These are phyloP conservation scores for Murraya koenigii DNA, from an alignment of 345 rosid genomes.

Conservation along the genomic window DNA sequence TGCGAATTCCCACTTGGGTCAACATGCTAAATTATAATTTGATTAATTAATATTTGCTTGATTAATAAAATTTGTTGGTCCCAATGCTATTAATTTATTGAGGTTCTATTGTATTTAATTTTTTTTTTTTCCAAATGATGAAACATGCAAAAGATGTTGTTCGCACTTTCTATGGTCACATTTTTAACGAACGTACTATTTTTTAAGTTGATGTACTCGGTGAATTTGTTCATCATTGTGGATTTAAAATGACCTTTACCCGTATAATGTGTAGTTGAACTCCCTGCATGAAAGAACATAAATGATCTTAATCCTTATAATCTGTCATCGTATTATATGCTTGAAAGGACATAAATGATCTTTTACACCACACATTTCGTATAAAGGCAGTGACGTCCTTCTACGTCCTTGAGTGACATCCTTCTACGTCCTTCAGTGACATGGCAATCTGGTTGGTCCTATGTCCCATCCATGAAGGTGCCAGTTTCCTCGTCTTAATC, in stretches of 20 bases:
- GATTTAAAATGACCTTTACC: slow-evolving; percentile 6
- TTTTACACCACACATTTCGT: neutral
- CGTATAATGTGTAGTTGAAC: neutral
- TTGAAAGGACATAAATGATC: neutral
- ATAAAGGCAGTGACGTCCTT: slow-evolving; percentile 10
- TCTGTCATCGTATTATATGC: slow-evolving; percentile 1
- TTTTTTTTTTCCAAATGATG: neutral
- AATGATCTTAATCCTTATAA: neutral
- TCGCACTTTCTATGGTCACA: neutral
- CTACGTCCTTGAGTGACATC: too few species aligned
- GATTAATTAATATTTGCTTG: too few species aligned
- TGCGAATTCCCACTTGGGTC: too few species aligned
- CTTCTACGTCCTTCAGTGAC: slow-evolving; percentile 17
- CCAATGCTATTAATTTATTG: too few species aligned
- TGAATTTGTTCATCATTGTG: neutral
- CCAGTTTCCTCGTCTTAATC: neutral
- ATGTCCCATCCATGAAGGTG: slow-evolving; percentile 6
- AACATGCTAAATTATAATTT: too few species aligned
- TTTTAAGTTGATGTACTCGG: neutral
- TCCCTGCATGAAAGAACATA: neutral
- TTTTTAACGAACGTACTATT: neutral
- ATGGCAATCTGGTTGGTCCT: slow-evolving; percentile 5
- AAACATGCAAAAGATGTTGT: neutral
- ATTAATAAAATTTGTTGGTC: too few species aligned
- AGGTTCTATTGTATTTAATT: neutral